Conservation (phyloP, 352 stramenopile genomes). For the Stephanocyclus meneghinianus region DNA sequence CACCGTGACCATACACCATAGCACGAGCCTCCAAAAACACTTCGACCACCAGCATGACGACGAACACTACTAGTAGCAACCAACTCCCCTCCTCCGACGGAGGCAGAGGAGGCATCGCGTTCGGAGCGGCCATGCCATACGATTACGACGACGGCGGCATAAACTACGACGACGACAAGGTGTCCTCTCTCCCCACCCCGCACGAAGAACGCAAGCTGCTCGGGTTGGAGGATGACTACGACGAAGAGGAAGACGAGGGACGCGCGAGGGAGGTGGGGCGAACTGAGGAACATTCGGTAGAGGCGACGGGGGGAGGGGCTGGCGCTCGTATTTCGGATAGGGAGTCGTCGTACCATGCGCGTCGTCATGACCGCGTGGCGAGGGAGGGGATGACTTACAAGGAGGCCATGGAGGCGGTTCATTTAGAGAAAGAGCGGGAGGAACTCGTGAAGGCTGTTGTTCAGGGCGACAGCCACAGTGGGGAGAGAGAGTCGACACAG, state of each 20-base stretch:
- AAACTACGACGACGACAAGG: conserved; percentile 2
- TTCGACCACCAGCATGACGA: background rate
- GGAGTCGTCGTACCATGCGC: conserved; percentile 88
- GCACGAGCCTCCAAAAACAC: too few relatives aligned
- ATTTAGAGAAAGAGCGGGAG: conserved; percentile 88
- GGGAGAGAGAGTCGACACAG: background rate
- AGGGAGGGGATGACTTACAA: conserved; percentile 70
- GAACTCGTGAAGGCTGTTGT: conserved; percentile 85
- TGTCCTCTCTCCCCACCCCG: conserved; percentile 62
- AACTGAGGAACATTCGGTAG: background rate
- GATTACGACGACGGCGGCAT: conserved; percentile 49
- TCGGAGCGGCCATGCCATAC: conserved; percentile 54
- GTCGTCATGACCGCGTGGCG: conserved; percentile 63
- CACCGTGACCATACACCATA: too few relatives aligned
- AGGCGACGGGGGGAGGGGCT: background rate
- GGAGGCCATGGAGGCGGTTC: conserved; percentile 79
- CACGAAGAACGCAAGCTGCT: conserved; percentile 64
- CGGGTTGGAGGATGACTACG: conserved; percentile 33
- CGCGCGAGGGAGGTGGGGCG: background rate
- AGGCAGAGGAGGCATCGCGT: conserved; percentile 58
- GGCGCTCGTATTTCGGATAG: conserved; percentile 87
- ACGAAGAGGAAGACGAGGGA: conserved; percentile 70
- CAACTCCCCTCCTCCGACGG: conserved; percentile 27
- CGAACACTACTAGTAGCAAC: background rate
- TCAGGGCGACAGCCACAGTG: background rate